Percentiles rank a stretch among this genome's conserved stretches.
phyloP scores from a whole-genome alignment of 768 basidiomycete genomes.

The Holtermannia corniformis region DNA sequence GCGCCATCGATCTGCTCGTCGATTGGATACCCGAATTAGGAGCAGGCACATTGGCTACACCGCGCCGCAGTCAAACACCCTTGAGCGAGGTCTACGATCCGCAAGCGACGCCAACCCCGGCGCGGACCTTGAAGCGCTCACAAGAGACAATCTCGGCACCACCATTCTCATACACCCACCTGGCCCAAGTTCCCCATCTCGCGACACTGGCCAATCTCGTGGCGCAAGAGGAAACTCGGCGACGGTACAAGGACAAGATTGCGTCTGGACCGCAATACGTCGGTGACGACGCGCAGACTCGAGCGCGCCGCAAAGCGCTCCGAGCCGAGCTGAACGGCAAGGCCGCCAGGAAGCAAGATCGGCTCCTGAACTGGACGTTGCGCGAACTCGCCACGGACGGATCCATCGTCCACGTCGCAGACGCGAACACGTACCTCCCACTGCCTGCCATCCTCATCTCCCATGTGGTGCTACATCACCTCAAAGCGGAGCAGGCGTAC shows the following conservation, averaged over 20 bases:
- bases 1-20: neutral
- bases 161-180: slow-evolving; percentile 13
- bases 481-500: slow-evolving; percentile 7
- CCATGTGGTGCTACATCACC: slow-evolving; percentile 16
- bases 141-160: neutral
- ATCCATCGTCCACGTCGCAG: neutral
- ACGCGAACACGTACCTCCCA: slow-evolving; percentile 12
- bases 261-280: slow-evolving; percentile 3
- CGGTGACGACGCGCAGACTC: neutral
- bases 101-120: neutral
- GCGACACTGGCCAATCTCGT: slow-evolving; percentile 19
- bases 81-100: slow-evolving; percentile 1
- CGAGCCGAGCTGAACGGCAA: slow-evolving; percentile 7
- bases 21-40: no score
- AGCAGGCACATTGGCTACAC: neutral
- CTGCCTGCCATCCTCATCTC: slow-evolving; percentile 20
- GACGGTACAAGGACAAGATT: slow-evolving; percentile 14
- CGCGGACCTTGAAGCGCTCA: neutral
- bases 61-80: neutral
- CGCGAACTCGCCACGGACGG: neutral
- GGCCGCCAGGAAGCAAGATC: neutral
- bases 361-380: neutral
- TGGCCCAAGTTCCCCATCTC: slow-evolving; percentile 16
- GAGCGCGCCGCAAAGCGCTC: slow-evolving; percentile 1
- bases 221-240: slow-evolving; percentile 16